phyloP scores from a whole-genome alignment of 805 yeast genomes.

The Hanseniaspora guilliermondii region DNA sequence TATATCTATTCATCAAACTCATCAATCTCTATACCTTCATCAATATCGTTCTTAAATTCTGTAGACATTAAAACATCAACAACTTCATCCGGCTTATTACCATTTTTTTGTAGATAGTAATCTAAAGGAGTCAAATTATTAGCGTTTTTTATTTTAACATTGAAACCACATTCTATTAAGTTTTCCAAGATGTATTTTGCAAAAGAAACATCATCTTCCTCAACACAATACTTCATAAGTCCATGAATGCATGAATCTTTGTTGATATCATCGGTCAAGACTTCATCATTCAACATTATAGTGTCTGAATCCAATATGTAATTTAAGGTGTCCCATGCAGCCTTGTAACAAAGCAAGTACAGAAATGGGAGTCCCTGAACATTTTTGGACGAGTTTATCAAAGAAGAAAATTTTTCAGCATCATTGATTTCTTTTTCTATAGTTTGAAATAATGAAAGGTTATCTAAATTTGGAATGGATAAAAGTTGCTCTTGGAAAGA shows the following conservation, averaged over 20 bases:
- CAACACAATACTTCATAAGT: constrained; percentile 63
- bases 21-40: constrained; percentile 26
- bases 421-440: constrained; percentile 37
- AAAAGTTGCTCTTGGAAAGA: constrained; percentile 63
- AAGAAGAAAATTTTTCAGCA: constrained; percentile 27
- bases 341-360: constrained; percentile 70
- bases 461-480: constrained; percentile 81
- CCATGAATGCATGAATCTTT: constrained; percentile 85
- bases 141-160: constrained; percentile 50
- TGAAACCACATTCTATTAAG: constrained; percentile 83
- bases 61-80: constrained; percentile 37
- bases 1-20: constrained; percentile 17
- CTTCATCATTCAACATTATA: constrained; percentile 14
- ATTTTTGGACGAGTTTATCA: constrained; percentile 61
- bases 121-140: constrained; percentile 66
- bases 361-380: constrained; percentile 70
- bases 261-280: constrained; percentile 38
- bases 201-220: constrained; percentile 59
- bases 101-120: constrained; percentile 33
- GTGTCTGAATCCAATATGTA: constrained; percentile 61
- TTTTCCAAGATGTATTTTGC: constrained; percentile 68
- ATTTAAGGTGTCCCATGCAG: constrained; percentile 79
- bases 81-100: constrained; percentile 44
- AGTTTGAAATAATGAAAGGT: constrained; percentile 55
- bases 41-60: constrained; percentile 62